Base-by-base conservation (phyloP, 2,329 filamentous ascomycete species). In the Hirsutella minnesotensis region DNA sequence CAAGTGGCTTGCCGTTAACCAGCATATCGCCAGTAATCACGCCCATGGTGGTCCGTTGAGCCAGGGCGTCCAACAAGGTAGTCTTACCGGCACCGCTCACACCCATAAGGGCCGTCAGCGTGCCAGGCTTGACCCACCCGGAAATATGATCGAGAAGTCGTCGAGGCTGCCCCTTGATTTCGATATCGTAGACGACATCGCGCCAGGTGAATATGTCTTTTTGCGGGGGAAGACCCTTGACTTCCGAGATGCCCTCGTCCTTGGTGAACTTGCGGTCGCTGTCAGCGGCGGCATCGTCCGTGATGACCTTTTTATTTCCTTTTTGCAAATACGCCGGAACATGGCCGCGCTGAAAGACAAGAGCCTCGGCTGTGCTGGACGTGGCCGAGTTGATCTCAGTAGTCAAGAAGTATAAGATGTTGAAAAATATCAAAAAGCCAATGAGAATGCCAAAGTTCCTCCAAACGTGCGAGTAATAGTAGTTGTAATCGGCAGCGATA, bases 81-180 rank as follows among this genome's bases (percentile, higher is more conserved):
- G 65, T 68, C 50, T 68, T 68, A 0, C 65, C 65, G 0, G 65
- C 65, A 21, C 65, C 65, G 19, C 55, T 77, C 0, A 79, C 76
- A 34, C 81, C 77, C 76, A 81, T 81, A 5, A 94, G 68, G 2
- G 86, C 87, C 3, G 87, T 94, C 29, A 94, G 65, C 1, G 85
- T 94, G 24, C 88, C 88, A 0, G 88, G 88, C 59, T 89, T 89
- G 44, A 95, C 86, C 84, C 86, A 94, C 5, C 88, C 88, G 51
- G 85, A 78, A 2, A 94, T 83, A 44, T 88, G 68, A 50, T 94
- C 81, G 41, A 95, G 63, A 46, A 95, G 58, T 16, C 82, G 73
- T n/a, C 86, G 75, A 1, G 70, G 64, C 49, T 86, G 75, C 1
- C 70, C 71, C 63, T 92, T 92, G 62, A 94, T 84, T 51, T 82